These are phyloP conservation scores for Falciphora oryzae DNA, from an alignment of 2,329 filamentous ascomycete species.

Conservation along the genomic window DNA sequence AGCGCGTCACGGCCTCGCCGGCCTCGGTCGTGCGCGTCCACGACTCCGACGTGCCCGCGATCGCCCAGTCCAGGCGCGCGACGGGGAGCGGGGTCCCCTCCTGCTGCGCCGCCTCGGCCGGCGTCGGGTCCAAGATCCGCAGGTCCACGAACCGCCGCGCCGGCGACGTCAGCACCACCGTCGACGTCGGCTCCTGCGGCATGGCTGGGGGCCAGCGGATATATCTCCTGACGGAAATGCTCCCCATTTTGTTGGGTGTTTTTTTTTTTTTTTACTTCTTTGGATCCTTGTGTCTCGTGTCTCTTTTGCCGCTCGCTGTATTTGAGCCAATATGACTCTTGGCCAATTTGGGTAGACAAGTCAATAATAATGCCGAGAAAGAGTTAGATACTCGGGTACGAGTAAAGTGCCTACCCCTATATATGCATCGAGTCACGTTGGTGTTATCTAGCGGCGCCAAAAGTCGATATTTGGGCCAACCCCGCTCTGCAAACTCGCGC, in stretches of 20 bases:
- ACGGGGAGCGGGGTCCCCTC: background rate
- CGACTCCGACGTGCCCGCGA: slow-evolving; percentile 49
- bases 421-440: background rate
- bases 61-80: slow-evolving; percentile 55
- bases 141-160: slow-evolving; percentile 55
- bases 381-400: too few relatives aligned
- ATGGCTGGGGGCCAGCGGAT: slow-evolving; percentile 52
- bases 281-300: background rate
- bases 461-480: background rate
- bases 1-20: slow-evolving; percentile 25
- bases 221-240: slow-evolving; percentile 51
- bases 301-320: background rate
- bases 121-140: slow-evolving; percentile 36
- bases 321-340: background rate
- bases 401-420: too few relatives aligned
- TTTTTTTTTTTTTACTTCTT: background rate
- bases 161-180: slow-evolving; percentile 58
- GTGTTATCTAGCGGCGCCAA: background rate
- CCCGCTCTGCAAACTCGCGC: background rate
- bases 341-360: too few relatives aligned
- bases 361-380: background rate
- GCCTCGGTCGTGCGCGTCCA: slow-evolving; percentile 20
- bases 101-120: slow-evolving; percentile 11
- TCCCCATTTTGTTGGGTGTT: slow-evolving; percentile 27
- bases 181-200: slow-evolving; percentile 55